Evolutionary conservation across 129 eudicot species (phyloP).

Genomic region (Smallanthus sonchifolius): DNA sequence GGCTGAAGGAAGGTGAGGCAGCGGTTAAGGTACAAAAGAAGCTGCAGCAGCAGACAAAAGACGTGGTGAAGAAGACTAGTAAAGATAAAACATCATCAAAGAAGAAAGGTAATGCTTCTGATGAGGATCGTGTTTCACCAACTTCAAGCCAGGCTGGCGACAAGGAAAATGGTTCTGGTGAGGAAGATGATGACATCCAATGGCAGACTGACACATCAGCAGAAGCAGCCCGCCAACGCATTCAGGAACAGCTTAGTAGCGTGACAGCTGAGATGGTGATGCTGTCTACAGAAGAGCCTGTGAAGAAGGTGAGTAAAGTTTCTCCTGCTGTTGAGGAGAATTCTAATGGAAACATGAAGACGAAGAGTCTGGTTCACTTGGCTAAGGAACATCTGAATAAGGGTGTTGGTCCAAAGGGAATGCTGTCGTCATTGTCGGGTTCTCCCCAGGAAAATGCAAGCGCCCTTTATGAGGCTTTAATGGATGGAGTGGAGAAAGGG

Average conservation of each 20-base stretch:
- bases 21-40: conserved; percentile 58
- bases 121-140: conserved; percentile 50
- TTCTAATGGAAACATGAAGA: conserved; percentile 2
- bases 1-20: conserved; percentile 53
- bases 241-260: conserved; percentile 53
- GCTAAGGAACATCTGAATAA: conserved; percentile 38
- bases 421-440: conserved; percentile 34
- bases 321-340: conserved; percentile 14
- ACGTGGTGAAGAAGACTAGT: conserved; percentile 25
- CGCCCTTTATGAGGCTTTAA: conserved; percentile 48
- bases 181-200: conserved; percentile 46
- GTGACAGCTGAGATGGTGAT: conserved; percentile 67
- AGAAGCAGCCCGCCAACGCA: conserved; percentile 51
- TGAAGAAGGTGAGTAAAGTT: conserved; percentile 17
- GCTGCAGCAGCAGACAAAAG: conserved; percentile 52
- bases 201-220: conserved; percentile 65
- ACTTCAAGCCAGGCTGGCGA: conserved; percentile 40
- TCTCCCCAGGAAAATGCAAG: conserved; percentile 33
- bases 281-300: conserved; percentile 42
- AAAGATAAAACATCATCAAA: conserved; percentile 31
- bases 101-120: conserved; percentile 52
- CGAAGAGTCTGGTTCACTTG: conserved; percentile 26
- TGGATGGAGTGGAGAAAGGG: conserved; percentile 52
- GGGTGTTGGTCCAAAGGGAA: conserved; percentile 29
- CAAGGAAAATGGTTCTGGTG: conserved; percentile 26